phyloP scores from a whole-genome alignment of 139 green algal genomes.

The Coelastrella sp. region DNA sequence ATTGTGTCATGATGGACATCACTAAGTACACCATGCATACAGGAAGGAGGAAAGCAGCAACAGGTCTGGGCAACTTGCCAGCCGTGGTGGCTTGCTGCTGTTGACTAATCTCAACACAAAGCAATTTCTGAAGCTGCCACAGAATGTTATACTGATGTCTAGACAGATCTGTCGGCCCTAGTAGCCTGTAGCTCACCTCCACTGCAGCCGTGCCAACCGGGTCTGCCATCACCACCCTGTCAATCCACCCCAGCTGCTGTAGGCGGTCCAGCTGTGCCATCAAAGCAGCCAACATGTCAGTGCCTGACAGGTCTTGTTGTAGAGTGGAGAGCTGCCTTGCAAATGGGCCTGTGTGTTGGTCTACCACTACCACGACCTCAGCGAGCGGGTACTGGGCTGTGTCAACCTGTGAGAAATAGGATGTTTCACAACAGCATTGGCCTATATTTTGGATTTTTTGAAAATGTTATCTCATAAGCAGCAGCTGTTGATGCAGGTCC shows the following conservation, averaged over 20 bases:
- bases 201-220: not conserved
- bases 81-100: too few species aligned
- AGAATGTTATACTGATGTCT: not conserved
- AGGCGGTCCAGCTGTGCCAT: not conserved
- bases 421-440: not conserved
- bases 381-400: not conserved
- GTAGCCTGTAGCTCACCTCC: not conserved
- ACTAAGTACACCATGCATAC: too few species aligned
- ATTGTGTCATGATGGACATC: too few species aligned
- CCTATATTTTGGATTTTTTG: too few species aligned
- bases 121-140: not conserved
- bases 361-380: conserved; percentile 22
- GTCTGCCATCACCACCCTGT: conserved; percentile 5
- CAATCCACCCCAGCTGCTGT: conserved; percentile 5
- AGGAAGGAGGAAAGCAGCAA: too few species aligned
- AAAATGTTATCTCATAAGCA: too few species aligned
- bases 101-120: too few species aligned
- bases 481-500: too few species aligned
- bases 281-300: not conserved
- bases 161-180: not conserved
- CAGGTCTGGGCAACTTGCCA: too few species aligned
- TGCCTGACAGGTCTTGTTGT: not conserved
- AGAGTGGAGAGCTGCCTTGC: conserved; percentile 29
- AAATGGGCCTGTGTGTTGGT: conserved; percentile 30
- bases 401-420: not conserved